These are phyloP conservation scores for Mycena rebaudengoi DNA, from an alignment of 768 basidiomycete species.

Conservation along the genomic window DNA sequence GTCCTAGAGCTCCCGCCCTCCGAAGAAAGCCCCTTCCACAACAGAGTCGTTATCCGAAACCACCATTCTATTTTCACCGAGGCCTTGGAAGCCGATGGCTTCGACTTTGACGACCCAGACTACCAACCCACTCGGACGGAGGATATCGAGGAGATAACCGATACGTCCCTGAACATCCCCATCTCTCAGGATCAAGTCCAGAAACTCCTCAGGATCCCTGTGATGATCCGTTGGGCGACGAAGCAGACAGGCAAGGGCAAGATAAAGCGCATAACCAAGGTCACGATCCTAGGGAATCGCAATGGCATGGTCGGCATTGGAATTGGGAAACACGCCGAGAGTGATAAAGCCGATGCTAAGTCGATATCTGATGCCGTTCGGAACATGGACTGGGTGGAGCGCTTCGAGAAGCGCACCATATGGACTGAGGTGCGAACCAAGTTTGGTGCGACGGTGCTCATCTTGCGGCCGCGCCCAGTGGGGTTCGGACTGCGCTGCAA, in stretches of 20 bases:
- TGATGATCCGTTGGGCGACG: constrained; percentile 67
- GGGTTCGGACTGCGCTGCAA: constrained; percentile 95
- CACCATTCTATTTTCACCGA: constrained; percentile 72
- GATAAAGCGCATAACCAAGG: constrained; percentile 65
- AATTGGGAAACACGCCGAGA: constrained; percentile 77
- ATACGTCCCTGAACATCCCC: constrained; percentile 39
- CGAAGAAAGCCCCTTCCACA: constrained; percentile 60
- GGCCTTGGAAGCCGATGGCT: constrained; percentile 42
- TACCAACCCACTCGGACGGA: constrained; percentile 35
- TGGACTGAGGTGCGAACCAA: constrained; percentile 92
- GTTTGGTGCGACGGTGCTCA: constrained; percentile 82
- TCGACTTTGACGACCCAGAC: constrained; percentile 34
- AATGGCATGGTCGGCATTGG: constrained; percentile 86
- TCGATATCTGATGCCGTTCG: constrained; percentile 77
- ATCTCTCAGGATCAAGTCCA: constrained; percentile 26
- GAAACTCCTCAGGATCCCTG: constrained; percentile 49
- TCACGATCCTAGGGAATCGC: constrained; percentile 84
- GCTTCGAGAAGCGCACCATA: constrained; percentile 95
- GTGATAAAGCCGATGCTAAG: constrained; percentile 59
- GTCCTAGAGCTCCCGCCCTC: constrained; percentile 61
- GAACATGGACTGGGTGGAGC: constrained; percentile 91
- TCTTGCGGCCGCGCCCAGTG: constrained; percentile 82
- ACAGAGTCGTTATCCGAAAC: constrained; percentile 74
- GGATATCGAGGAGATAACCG: constrained; percentile 43
- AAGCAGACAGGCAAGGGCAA: constrained; percentile 97